Conservation (phyloP, 176 grass and related monocot genomes). For the Lolium multiflorum region DNA sequence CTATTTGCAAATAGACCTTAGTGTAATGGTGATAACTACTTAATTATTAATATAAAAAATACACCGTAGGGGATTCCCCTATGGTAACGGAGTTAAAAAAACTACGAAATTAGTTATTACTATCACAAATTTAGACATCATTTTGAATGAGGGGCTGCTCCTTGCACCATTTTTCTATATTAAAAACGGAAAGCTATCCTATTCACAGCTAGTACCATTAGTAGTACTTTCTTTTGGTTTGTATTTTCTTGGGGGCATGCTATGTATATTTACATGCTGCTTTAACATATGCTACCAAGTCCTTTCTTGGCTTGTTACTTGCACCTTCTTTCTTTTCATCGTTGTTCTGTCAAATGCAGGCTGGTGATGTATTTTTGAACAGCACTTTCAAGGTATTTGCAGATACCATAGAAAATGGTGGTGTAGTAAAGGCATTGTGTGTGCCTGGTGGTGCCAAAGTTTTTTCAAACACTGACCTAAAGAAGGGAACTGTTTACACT, state of each 20-base stretch:
- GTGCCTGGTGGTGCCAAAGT: constrained; percentile 72
- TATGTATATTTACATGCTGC: constrained; percentile 5
- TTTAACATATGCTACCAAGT: not conserved
- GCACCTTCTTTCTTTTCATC: constrained; percentile 24
- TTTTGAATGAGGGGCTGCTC: not conserved
- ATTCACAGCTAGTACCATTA: not conserved
- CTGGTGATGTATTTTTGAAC: constrained; percentile 66
- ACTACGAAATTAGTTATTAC: constrained; percentile 14
- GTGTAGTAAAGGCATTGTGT: constrained; percentile 77
- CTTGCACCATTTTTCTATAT: not conserved
- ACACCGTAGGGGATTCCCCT: too few relatives aligned
- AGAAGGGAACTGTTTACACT: constrained; percentile 86
- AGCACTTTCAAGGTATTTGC: constrained; percentile 94
- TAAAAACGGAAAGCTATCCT: not conserved
- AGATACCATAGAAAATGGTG: constrained; percentile 80
- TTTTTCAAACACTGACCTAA: constrained; percentile 96
- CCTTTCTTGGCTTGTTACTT: constrained; percentile 1
- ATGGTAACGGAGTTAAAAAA: not conserved
- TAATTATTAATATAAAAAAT: not conserved
- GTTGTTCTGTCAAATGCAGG: constrained; percentile 62
- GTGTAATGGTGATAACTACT: constrained; percentile 27
- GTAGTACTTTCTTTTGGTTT: not conserved
- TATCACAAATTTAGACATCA: not conserved
- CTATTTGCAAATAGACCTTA: constrained; percentile 31
- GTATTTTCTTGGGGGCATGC: constrained; percentile 3